Conservation (phyloP, 148 eudicot species). For the Diospyros kaki region DNA sequence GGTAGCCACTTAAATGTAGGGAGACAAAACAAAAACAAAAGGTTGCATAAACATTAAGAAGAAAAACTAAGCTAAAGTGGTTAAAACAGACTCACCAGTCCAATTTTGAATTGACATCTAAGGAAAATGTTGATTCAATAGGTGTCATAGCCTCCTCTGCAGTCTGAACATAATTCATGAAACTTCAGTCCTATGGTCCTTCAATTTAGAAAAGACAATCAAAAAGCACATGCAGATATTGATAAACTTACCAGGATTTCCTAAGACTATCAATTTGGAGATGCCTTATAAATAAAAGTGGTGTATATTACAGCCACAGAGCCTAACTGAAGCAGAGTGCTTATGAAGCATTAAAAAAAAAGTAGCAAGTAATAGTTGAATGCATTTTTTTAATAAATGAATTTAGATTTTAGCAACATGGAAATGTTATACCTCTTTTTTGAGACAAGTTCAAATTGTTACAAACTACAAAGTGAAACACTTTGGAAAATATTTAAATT, state of each 20-base stretch:
- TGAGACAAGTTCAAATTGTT: background rate
- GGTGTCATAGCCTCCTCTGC: constrained; percentile 99
- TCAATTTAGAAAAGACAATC: constrained; percentile 7
- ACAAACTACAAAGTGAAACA: background rate
- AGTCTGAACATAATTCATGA: constrained; percentile 48
- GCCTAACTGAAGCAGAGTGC: background rate
- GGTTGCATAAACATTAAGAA: background rate
- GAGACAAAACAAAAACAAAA: background rate
- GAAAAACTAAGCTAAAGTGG: background rate
- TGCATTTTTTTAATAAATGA: background rate
- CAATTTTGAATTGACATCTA: constrained; percentile 78
- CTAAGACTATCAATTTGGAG: background rate
- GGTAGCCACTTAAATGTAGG: background rate
- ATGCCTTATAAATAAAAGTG: background rate
- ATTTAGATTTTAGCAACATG: background rate
- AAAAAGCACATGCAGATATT: background rate
- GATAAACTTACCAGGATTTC: background rate
- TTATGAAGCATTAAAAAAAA: background rate
- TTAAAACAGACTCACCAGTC: constrained; percentile 58
- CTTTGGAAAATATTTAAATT: background rate
- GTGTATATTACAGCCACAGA: background rate
- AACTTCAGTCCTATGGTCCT: background rate
- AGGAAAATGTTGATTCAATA: constrained; percentile 87
- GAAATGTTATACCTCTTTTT: background rate
- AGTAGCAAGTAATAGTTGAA: background rate